Evolutionary conservation across 139 green algal genomes (phyloP).

Genomic region (Axilococcus clingmanii): DNA sequence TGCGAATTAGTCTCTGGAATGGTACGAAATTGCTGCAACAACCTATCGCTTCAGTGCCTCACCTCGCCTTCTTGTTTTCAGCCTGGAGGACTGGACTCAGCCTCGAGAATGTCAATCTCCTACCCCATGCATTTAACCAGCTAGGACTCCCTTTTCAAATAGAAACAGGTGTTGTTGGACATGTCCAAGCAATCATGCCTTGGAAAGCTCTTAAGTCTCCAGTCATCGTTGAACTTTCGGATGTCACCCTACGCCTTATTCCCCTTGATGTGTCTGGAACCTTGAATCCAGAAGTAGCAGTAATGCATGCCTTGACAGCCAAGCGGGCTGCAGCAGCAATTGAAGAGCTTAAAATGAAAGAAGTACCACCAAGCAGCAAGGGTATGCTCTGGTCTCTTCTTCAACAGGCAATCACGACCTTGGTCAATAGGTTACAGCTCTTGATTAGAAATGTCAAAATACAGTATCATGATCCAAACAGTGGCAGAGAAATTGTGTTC

Average conservation of each 20-base stretch:
- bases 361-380: too few species aligned
- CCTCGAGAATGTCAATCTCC: constrained; percentile 35
- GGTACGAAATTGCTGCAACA: constrained; percentile 16
- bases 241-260: constrained; percentile 23
- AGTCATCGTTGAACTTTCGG: constrained; percentile 27
- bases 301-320: constrained; percentile 34
- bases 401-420: constrained; percentile 36
- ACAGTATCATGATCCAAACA: constrained; percentile 28
- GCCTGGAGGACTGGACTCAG: constrained; percentile 40
- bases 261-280: too few species aligned
- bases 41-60: background rate
- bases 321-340: constrained; percentile 69
- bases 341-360: constrained; percentile 38
- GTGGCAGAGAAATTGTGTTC: constrained; percentile 6
- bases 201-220: constrained; percentile 30
- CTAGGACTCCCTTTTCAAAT: constrained; percentile 38
- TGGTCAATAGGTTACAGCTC: constrained; percentile 65
- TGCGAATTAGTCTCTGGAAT: constrained; percentile 39
- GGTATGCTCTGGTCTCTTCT: constrained; percentile 35
- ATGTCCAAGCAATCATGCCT: constrained; percentile 27
- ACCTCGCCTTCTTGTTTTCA: constrained; percentile 10
- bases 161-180: constrained; percentile 24
- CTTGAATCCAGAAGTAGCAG: constrained; percentile 15
- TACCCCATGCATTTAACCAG: constrained; percentile 30
- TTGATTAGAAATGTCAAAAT: constrained; percentile 55